Base-by-base conservation (phyloP, 2,329 filamentous ascomycete genomes). In the Aspergillus sp. region DNA sequence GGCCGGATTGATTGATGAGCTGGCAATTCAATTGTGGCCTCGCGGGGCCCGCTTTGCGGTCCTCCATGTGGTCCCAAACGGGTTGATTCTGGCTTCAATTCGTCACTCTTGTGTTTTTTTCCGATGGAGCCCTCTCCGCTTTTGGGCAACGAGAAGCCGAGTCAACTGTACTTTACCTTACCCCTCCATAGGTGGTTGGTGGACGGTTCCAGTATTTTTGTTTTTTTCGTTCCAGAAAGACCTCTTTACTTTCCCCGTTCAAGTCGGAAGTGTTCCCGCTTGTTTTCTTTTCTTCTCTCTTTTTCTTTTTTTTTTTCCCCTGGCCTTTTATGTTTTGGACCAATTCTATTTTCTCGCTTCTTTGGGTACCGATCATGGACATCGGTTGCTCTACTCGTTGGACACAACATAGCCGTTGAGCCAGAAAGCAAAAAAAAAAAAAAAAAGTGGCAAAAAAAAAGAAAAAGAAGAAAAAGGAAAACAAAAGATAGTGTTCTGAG, bases 1-100 rank as follows among this genome's bases (percentile, higher is more conserved):
- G 17, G 17, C 54, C 52, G 52, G 37, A 52, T 51, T 54, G 51
- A 42, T 53, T 58, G 62, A 61, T 64, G 62, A 57, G 61, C 61
- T 65, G 62, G 61, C 62, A 64, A 19, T 27, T 27, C 25, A 17
- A 17, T 39, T 47, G 41, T 46, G 44, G 49, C 37, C 45, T 49
- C 37, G 51, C 25, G 55, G 52, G 56, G 53, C 54, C 60, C 59
- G 60, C 57, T 53, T 52, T 49, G 38, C 22, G 50, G 37, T 44
- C 37, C 37, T 52, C 20, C 53, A 47, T 54, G 47, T 52, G 53
- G 56, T 46, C 44, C 49, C 42, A 51, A 49, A 45, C 46, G 45
- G 50, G 49, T 50, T 20, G 25, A 45, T 47, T 46, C 49, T 49
- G 47, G 41, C 46, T 48, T 59, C 60, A 57, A 59, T 57, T 59